Evolutionary conservation across 2,329 filamentous ascomycete genomes (phyloP).

Genomic region (Microdochium bolleyi): DNA sequence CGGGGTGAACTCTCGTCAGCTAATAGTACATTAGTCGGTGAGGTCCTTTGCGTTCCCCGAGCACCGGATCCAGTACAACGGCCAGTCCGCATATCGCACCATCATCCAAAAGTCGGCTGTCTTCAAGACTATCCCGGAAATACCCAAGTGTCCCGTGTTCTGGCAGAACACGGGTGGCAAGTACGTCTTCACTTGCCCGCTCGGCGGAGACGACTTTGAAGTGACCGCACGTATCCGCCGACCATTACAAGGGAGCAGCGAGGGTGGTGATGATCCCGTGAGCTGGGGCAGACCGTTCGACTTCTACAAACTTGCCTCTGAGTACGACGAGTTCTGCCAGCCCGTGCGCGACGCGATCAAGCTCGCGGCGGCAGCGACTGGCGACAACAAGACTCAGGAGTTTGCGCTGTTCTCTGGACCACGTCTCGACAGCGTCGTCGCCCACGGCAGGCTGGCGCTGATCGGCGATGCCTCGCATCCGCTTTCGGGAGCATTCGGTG

Average conservation of each 20-base stretch:
- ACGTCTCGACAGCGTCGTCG: conserved; percentile 27
- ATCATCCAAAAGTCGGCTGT: conserved; percentile 16
- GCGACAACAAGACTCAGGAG: conserved; percentile 21
- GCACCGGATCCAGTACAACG: conserved; percentile 35
- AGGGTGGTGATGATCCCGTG: conserved; percentile 11
- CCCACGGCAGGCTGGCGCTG: conserved; percentile 36
- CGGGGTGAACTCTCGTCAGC: not conserved
- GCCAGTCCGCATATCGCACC: conserved; percentile 22
- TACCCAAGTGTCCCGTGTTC: conserved; percentile 19
- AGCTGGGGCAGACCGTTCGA: conserved; percentile 20
- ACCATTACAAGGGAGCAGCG: not conserved
- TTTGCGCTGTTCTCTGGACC: conserved; percentile 40
- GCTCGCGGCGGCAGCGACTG: conserved; percentile 21
- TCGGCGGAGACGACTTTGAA: conserved; percentile 23
- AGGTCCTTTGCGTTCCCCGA: conserved; percentile 24
- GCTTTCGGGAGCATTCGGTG: conserved; percentile 35
- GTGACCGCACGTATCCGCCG: conserved; percentile 18
- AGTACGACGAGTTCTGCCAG: conserved; percentile 20
- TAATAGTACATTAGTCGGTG: not conserved
- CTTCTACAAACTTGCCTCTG: conserved; percentile 7
- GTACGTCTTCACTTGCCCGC: conserved; percentile 24
- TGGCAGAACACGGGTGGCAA: conserved; percentile 20
- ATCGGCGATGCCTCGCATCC: conserved; percentile 49
- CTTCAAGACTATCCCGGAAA: conserved; percentile 14
- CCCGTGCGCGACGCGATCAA: conserved; percentile 18